Percentiles rank a stretch among this genome's conserved stretches.
phyloP scores from a whole-genome alignment of 2,329 filamentous ascomycete species.

The Aureobasidium melanogenum region DNA sequence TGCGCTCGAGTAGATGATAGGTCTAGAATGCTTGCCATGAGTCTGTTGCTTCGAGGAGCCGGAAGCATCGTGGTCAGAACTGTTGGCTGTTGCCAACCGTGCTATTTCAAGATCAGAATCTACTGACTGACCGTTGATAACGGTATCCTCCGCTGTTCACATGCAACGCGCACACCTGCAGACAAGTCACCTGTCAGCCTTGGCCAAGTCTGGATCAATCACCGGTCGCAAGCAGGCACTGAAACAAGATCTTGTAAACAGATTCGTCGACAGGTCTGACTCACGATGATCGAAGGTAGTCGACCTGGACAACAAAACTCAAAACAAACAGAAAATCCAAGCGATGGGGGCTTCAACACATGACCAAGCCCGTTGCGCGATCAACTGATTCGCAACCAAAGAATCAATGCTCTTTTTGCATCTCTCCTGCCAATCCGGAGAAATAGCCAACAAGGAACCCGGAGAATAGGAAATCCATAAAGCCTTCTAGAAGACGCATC shows the following conservation, averaged over 20 bases:
- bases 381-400: neutral
- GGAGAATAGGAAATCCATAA: neutral
- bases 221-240: neutral
- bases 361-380: constrained; percentile 2
- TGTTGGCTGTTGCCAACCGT: constrained; percentile 1
- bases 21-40: neutral
- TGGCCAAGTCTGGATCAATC: neutral
- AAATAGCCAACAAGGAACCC: neutral
- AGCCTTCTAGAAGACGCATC: neutral
- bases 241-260: neutral
- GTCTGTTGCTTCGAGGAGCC: neutral
- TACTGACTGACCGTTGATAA: constrained; percentile 3
- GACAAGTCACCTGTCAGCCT: constrained; percentile 3
- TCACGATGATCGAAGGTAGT: neutral
- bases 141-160: neutral
- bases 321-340: constrained; percentile 1
- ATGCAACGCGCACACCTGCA: neutral
- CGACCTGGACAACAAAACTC: neutral
- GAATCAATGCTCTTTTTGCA: neutral
- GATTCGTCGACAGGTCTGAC: neutral
- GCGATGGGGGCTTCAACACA: neutral
- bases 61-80: neutral
- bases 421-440: neutral
- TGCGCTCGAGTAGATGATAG: neutral
- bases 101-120: constrained; percentile 4